Conservation (phyloP, 2,329 filamentous ascomycete species). For the Didymella pinodella region DNA sequence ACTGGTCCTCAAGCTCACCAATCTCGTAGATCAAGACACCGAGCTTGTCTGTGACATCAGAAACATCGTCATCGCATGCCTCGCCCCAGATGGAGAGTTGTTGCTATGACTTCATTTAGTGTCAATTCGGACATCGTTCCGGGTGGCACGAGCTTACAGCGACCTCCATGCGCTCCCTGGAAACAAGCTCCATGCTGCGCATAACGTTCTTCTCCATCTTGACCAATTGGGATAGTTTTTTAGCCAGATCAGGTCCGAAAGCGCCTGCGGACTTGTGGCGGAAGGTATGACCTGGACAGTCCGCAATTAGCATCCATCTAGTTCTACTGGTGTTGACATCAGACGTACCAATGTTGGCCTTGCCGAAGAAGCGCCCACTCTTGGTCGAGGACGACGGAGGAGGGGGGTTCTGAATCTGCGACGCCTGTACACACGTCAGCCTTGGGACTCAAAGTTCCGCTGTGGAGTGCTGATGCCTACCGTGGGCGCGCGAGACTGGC, state of each 20-base stretch:
- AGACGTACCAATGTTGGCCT: slow-evolving; percentile 76
- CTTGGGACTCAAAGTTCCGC: not conserved
- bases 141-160: slow-evolving; percentile 71
- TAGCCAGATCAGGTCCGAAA: slow-evolving; percentile 86
- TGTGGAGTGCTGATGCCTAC: slow-evolving; percentile 7
- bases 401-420: slow-evolving; percentile 88
- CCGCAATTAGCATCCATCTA: slow-evolving; percentile 1
- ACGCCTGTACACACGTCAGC: slow-evolving; percentile 60
- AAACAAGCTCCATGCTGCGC: slow-evolving; percentile 95
- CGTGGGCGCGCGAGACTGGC: slow-evolving; percentile 93
- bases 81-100: slow-evolving; percentile 99
- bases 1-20: slow-evolving; percentile 96
- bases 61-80: slow-evolving; percentile 93
- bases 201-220: slow-evolving; percentile 99
- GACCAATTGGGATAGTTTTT: slow-evolving; percentile 96
- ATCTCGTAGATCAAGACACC: slow-evolving; percentile 98
- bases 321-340: slow-evolving; percentile 5
- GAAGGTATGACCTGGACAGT: slow-evolving; percentile 69
- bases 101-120: slow-evolving; percentile 67
- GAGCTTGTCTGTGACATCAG: slow-evolving; percentile 98
- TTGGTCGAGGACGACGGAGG: slow-evolving; percentile 93
- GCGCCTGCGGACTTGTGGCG: slow-evolving; percentile 77
- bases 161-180: slow-evolving; percentile 96
- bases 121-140: slow-evolving; percentile 11
- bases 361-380: slow-evolving; percentile 86